These are phyloP conservation scores for Miscanthus lutarioriparius DNA, from an alignment of 176 grass and related monocot species.

Conservation along the genomic window DNA sequence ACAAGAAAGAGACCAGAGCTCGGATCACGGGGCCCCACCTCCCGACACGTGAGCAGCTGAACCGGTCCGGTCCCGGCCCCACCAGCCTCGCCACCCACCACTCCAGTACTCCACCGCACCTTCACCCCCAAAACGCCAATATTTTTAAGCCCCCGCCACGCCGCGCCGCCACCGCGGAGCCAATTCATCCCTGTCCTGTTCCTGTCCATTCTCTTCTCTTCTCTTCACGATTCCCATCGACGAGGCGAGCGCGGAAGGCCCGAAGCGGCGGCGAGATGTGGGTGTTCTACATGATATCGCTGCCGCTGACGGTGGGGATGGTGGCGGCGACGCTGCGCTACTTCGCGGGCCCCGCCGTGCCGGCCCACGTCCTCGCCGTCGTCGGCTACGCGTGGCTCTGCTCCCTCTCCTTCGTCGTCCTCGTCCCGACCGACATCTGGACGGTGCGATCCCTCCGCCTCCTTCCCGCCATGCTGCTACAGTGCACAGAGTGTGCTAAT, in stretches of 20 bases:
- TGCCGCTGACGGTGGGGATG: conserved; percentile 84
- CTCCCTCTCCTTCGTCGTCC: conserved; percentile 95
- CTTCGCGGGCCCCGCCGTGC: conserved; percentile 92
- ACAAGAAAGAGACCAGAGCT: neutral
- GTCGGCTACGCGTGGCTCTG: conserved; percentile 99
- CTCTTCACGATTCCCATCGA: neutral
- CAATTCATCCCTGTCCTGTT: neutral
- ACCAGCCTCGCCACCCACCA: neutral
- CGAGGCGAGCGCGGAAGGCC: neutral
- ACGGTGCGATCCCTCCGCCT: conserved; percentile 48
- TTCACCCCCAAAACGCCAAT: too few relatives aligned
- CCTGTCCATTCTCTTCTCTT: neutral
- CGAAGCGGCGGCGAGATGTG: conserved; percentile 50
- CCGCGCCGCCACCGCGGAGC: neutral
- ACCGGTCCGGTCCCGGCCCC: conserved; percentile 25
- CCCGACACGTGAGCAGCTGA: conserved; percentile 27
- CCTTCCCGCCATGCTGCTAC: neutral
- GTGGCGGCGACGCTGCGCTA: conserved; percentile 83
- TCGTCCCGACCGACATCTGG: conserved; percentile 93
- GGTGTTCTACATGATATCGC: conserved; percentile 87
- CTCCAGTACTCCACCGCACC: too few relatives aligned
- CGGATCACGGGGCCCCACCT: neutral
- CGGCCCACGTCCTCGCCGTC: conserved; percentile 71
- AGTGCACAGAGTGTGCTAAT: neutral
- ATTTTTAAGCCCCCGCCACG: conserved; percentile 37